Evolutionary conservation across 148 eudicot species (phyloP), one percentile per base, ranked within the genome.

Genomic region (Drosera capensis): DNA sequence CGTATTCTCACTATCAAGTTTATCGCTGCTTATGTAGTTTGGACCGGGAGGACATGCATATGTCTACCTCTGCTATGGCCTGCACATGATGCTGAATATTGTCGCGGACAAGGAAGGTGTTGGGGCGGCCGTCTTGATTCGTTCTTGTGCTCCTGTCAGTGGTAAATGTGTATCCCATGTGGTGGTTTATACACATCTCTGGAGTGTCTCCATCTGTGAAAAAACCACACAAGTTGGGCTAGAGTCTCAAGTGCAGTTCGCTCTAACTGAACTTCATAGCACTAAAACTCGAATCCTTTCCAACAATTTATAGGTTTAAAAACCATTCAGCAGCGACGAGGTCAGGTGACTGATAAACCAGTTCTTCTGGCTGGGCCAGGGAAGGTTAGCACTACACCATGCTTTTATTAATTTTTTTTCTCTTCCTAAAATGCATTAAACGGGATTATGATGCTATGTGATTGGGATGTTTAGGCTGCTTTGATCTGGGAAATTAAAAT

Each of bases 291-390:
- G 52, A 56, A 51, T 54, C 1, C 34, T 51, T 59, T 16, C 38
- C 45, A 25, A 42, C 11, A 28, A 29, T 56, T 43, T 48, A 30
- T 74, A 79, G 97, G 97, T 54, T 42, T 88, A 66, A 72, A 71
- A 26, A 88, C 81, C 47, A 88, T 88, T 56, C 86, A 88, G 61
- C 83, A 77, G 62, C 94, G 94, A 20, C 77, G 94, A 5, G 82
- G 83, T 41, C 67, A 68, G 68, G 62, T 53, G 37, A 80, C 94
- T 1, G 79, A 77, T 37, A 83, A 75, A 67, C 92, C 97, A 26
- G 68, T 88, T 73, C 92, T 88, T 64, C 97, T 88, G 38, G 52
- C 83, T 36, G 97, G 97, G 16, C 97, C 97, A 31, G 97, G 97
- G 26, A 88, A 88, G 97, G 97, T 88, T 28, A 56, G 64, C 52